Percentiles rank a stretch among this genome's conserved stretches.
Conservation (phyloP, 2,329 filamentous ascomycete genomes). For the Xylaria sp. region DNA sequence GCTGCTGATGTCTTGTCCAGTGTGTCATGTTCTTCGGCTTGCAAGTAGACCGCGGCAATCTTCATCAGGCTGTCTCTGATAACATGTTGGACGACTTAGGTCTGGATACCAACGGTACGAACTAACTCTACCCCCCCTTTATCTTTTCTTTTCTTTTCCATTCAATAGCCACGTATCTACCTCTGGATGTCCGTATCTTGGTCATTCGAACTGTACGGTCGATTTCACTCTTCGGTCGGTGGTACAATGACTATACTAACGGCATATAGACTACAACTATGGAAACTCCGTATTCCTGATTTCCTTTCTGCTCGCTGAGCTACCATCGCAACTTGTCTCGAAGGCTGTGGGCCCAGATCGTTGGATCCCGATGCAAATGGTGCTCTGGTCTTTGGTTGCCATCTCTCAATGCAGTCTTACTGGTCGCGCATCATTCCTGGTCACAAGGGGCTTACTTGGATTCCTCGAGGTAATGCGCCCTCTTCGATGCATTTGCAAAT, state of each 20-base stretch:
- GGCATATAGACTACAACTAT: constrained; percentile 49
- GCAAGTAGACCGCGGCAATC: constrained; percentile 63
- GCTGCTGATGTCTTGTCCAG: constrained; percentile 31
- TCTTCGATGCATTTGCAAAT: background rate
- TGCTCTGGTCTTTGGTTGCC: constrained; percentile 37
- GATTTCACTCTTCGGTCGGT: background rate
- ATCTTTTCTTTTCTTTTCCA: background rate
- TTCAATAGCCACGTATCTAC: background rate
- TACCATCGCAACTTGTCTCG: constrained; percentile 63
- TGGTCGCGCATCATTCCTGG: constrained; percentile 30
- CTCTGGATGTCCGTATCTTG: background rate
- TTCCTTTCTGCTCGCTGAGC: constrained; percentile 58
- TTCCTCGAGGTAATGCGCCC: constrained; percentile 29
- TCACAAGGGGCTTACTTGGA: constrained; percentile 32
- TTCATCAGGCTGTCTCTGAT: constrained; percentile 61
- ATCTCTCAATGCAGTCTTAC: constrained; percentile 32
- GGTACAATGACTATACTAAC: background rate
- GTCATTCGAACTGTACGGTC: background rate
- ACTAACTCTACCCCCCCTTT: constrained; percentile 31
- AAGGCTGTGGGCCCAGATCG: constrained; percentile 49
- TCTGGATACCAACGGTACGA: constrained; percentile 46
- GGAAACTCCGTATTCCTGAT: constrained; percentile 59
- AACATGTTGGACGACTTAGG: constrained; percentile 60
- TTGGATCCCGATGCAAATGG: constrained; percentile 39
- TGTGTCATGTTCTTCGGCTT: constrained; percentile 65